Evolutionary conservation across 495 filamentous ascomycete genomes (phyloP).

Genomic region (Aspergillus carlsbadensis): DNA sequence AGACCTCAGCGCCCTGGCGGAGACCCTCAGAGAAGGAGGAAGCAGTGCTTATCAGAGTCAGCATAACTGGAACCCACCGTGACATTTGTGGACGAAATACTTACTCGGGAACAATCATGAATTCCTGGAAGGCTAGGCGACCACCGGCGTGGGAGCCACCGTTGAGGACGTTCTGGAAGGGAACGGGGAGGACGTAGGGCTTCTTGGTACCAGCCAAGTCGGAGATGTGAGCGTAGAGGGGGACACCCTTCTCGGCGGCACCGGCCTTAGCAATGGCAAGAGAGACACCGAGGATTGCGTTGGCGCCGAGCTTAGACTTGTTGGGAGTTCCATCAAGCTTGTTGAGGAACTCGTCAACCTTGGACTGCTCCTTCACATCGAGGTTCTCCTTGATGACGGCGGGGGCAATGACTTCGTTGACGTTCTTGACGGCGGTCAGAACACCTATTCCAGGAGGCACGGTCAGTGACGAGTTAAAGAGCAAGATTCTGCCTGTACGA

Average conservation of each 20-base stretch:
- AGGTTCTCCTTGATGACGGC: constrained; percentile 88
- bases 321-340: constrained; percentile 93
- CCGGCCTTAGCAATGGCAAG: constrained; percentile 97
- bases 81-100: constrained; percentile 22
- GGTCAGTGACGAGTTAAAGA: constrained; percentile 15
- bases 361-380: constrained; percentile 95
- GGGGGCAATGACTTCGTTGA: constrained; percentile 90
- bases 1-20: constrained; percentile 93
- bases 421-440: constrained; percentile 90
- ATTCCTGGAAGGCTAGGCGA: constrained; percentile 98
- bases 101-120: constrained; percentile 97
- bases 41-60: constrained; percentile 51
- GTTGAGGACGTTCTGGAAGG: constrained; percentile 99
- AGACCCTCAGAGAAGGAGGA: constrained; percentile 92
- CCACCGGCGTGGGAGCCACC: constrained; percentile 99
- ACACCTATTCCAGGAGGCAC: constrained; percentile 56
- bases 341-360: constrained; percentile 92
- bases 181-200: constrained; percentile 97
- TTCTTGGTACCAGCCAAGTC: constrained; percentile 99
- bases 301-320: constrained; percentile 98
- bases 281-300: constrained; percentile 96
- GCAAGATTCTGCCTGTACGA: constrained; percentile 7
- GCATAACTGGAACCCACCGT: constrained; percentile 2
- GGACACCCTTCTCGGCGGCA: constrained; percentile 96
- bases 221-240: constrained; percentile 96